Percentiles rank a stretch among this genome's conserved stretches.
Evolutionary conservation across 2,329 filamentous ascomycete genomes (phyloP).

Genomic region (Neofusicoccum umdonicola): DNA sequence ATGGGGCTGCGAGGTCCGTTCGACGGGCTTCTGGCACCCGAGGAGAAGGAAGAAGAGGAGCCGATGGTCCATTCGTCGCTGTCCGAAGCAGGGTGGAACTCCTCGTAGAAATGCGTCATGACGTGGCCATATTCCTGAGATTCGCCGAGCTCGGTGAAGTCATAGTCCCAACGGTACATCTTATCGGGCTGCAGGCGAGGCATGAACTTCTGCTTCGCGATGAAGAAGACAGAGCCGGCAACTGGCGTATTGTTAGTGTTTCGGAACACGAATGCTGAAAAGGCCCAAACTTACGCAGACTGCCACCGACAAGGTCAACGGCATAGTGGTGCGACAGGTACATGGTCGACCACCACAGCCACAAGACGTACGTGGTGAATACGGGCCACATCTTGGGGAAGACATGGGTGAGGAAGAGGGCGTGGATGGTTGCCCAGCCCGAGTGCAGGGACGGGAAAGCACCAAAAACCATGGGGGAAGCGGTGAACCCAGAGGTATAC

Average conservation of each 20-base stretch:
- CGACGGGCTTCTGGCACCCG: slow-evolving; percentile 59
- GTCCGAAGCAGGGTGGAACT: slow-evolving; percentile 54
- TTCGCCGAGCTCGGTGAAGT: slow-evolving; percentile 85
- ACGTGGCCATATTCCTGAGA: slow-evolving; percentile 53
- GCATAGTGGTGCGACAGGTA: slow-evolving; percentile 97
- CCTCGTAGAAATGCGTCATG: slow-evolving; percentile 56
- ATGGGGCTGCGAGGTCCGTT: slow-evolving; percentile 46
- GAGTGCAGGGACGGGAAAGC: slow-evolving; percentile 93
- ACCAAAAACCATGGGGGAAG: slow-evolving; percentile 87
- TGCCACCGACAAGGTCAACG: slow-evolving; percentile 85
- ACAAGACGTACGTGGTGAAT: slow-evolving; percentile 80
- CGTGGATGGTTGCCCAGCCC: slow-evolving; percentile 83
- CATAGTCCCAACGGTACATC: slow-evolving; percentile 89
- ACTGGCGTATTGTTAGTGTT: slow-evolving; percentile 34
- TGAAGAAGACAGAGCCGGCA: slow-evolving; percentile 77
- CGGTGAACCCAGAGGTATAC: slow-evolving; percentile 89
- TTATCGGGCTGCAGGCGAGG: slow-evolving; percentile 82
- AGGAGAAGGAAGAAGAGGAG: slow-evolving; percentile 74
- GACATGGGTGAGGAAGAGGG: slow-evolving; percentile 87
- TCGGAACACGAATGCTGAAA: neutral
- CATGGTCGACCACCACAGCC: slow-evolving; percentile 99
- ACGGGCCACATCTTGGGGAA: slow-evolving; percentile 80
- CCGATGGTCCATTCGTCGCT: slow-evolving; percentile 90
- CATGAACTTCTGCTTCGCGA: slow-evolving; percentile 75
- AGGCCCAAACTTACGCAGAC: slow-evolving; percentile 50